Base-by-base conservation (phyloP, 2,329 filamentous ascomycete genomes). In the Graphilbum sp. region DNA sequence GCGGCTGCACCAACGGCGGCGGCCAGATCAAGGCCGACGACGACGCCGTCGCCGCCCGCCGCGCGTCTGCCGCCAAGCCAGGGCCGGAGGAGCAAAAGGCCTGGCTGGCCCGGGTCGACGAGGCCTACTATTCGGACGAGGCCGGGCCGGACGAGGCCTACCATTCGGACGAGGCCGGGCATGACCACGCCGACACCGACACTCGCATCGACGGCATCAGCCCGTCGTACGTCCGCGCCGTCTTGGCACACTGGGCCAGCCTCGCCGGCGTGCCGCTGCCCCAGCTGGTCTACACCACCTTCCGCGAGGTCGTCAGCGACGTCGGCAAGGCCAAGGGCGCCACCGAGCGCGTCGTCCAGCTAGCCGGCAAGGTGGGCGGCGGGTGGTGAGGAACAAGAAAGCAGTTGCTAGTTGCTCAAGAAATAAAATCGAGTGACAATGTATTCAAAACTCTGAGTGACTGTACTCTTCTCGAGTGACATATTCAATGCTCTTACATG, bases 1-100 rank as follows among this genome's bases (percentile, higher is more conserved):
- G 90, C n/a, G 90, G 90, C 3, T 98, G 90, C 61, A 98, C 90
- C 39, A 98, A 98, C 50, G 90, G 90, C 2, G 90, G 90, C 29
- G 90, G 90, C 1, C 90, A 98, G 62, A 78, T 98, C 54, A 94
- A 94, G 53, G 73, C 84, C 20, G 82, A 85, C 38, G 90, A 96
- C 54, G 73, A 81, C 7, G 61, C 74, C 12, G 59, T 78, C 10
- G 50, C 64, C 32, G 65, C 66, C 43, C 64, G 64, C 35, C 65
- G 60, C 44, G 59, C 61, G 3, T 47, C 62, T 13, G 54, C 57
- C 3, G 55, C 58, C 24, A 80, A 79, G 49, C 69, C 76, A 23
- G 79, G 80, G 0, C 74, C 78, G 4, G 72, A 77, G 43, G 83
- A 87, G 58, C 86, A 94, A 58, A 92, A 87, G 54, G 74, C 78